Evolutionary conservation across 805 yeast genomes (phyloP).

Genomic region (Kazachstania bromeliacearum): DNA sequence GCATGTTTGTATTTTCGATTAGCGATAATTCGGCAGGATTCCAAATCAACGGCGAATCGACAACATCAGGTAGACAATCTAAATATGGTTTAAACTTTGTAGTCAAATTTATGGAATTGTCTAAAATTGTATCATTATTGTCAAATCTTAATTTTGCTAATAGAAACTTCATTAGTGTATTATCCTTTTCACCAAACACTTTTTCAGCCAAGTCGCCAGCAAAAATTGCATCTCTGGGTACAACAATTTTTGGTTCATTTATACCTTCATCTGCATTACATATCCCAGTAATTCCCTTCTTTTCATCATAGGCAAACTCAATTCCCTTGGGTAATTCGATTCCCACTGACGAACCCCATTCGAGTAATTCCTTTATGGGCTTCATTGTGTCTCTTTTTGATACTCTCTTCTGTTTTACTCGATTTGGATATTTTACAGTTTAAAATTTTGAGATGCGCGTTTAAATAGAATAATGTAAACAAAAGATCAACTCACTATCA

Average conservation of each 20-base stretch:
- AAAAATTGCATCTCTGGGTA: slow-evolving; percentile 28
- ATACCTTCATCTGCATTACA: slow-evolving; percentile 18
- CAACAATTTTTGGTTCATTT: slow-evolving; percentile 17
- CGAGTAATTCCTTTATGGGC: slow-evolving; percentile 8
- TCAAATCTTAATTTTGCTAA: slow-evolving; percentile 37
- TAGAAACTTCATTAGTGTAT: slow-evolving; percentile 32
- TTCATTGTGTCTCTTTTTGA: too few relatives aligned
- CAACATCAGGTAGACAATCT: slow-evolving; percentile 38
- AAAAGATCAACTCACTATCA: background rate
- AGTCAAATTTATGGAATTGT: slow-evolving; percentile 4
- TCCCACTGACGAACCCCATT: slow-evolving; percentile 36
- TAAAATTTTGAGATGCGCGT: background rate
- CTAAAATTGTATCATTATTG: slow-evolving; percentile 7
- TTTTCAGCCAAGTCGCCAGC: slow-evolving; percentile 16
- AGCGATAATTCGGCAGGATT: slow-evolving; percentile 39
- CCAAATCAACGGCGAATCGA: slow-evolving; percentile 58
- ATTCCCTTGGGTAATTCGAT: slow-evolving; percentile 27
- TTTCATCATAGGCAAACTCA: slow-evolving; percentile 26
- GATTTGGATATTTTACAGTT: background rate
- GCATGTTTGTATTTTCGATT: slow-evolving; percentile 58
- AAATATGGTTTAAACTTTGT: slow-evolving; percentile 37
- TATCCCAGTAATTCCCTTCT: slow-evolving; percentile 33
- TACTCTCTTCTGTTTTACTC: background rate
- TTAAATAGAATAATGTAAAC: background rate
- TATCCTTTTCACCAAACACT: slow-evolving; percentile 22